Evolutionary conservation across 163 green algal species (phyloP).

Genomic region (Chlorella variabilis): DNA sequence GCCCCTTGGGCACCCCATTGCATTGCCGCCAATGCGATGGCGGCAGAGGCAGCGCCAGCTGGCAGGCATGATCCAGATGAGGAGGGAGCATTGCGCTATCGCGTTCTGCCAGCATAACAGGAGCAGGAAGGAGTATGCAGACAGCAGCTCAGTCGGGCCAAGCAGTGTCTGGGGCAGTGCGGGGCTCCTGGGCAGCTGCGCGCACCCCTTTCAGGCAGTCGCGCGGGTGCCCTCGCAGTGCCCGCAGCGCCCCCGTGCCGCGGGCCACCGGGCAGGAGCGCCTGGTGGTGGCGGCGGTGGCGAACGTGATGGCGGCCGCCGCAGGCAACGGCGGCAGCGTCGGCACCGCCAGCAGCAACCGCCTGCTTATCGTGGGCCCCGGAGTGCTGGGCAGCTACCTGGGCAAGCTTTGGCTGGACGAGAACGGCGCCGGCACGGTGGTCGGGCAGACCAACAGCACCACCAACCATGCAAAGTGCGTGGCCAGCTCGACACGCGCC

Average conservation of each 20-base stretch:
- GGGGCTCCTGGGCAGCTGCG: too few relatives aligned
- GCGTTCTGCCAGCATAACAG: too few relatives aligned
- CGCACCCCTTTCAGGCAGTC: background rate
- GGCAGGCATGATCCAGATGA: too few relatives aligned
- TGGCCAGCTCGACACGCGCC: too few relatives aligned
- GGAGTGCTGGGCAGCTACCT: constrained; percentile 85
- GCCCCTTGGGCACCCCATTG: too few relatives aligned
- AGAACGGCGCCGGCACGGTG: constrained; percentile 66
- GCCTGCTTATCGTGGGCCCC: constrained; percentile 85
- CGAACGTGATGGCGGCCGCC: constrained; percentile 13
- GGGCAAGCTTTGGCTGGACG: constrained; percentile 78
- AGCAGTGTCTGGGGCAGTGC: background rate
- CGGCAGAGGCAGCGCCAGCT: too few relatives aligned
- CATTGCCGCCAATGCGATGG: too few relatives aligned
- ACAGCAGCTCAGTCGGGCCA: background rate
- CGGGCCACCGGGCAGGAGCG: background rate
- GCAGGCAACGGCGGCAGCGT: background rate
- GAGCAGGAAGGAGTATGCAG: too few relatives aligned
- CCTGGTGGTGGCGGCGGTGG: background rate
- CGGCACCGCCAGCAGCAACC: background rate
- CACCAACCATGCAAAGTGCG: constrained; percentile 77
- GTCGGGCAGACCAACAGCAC: constrained; percentile 89
- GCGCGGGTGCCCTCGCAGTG: background rate
- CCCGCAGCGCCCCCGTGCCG: too few relatives aligned
- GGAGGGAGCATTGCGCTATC: too few relatives aligned